Percentiles rank a stretch among this genome's conserved stretches.
Conservation (phyloP, 768 basidiomycete species). For the Filobasidium floriforme region DNA sequence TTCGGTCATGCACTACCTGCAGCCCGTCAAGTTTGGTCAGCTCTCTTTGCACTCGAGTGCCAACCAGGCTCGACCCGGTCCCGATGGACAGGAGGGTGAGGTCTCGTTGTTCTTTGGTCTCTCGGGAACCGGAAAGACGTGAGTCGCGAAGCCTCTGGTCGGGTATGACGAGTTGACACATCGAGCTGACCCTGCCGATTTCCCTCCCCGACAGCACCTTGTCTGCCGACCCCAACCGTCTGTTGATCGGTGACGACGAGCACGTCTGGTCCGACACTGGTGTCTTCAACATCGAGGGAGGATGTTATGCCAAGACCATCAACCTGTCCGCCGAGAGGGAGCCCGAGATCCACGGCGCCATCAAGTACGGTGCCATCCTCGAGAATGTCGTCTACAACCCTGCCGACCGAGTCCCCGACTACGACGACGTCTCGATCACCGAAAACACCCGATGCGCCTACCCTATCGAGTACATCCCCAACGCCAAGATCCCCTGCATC, state of each 20-base stretch:
- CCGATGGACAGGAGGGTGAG: constrained; percentile 75
- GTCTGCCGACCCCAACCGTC: constrained; percentile 86
- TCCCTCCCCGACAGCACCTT: constrained; percentile 54
- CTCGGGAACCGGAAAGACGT: constrained; percentile 94
- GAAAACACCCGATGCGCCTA: constrained; percentile 99
- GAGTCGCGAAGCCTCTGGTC: constrained; percentile 20
- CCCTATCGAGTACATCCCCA: constrained; percentile 94
- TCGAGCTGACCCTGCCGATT: neutral
- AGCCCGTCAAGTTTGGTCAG: constrained; percentile 97
- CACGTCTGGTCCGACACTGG: constrained; percentile 99
- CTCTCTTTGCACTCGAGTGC: constrained; percentile 96
- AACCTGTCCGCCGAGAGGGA: constrained; percentile 96
- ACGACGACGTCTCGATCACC: constrained; percentile 91
- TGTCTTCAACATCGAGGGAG: constrained; percentile 99
- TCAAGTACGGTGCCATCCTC: constrained; percentile 90
- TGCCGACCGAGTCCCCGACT: constrained; percentile 70
- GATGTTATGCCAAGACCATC: constrained; percentile 97
- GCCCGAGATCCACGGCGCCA: constrained; percentile 93
- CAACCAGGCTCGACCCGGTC: constrained; percentile 51
- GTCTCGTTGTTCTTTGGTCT: constrained; percentile 99
- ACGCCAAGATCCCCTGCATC: constrained; percentile 86
- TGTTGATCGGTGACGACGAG: constrained; percentile 97
- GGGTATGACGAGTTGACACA: neutral
- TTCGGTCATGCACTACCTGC: constrained; percentile 98
- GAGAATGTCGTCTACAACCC: constrained; percentile 99